phyloP scores from a whole-genome alignment of 2,329 filamentous ascomycete species.

The Stromatinia cepivora region DNA sequence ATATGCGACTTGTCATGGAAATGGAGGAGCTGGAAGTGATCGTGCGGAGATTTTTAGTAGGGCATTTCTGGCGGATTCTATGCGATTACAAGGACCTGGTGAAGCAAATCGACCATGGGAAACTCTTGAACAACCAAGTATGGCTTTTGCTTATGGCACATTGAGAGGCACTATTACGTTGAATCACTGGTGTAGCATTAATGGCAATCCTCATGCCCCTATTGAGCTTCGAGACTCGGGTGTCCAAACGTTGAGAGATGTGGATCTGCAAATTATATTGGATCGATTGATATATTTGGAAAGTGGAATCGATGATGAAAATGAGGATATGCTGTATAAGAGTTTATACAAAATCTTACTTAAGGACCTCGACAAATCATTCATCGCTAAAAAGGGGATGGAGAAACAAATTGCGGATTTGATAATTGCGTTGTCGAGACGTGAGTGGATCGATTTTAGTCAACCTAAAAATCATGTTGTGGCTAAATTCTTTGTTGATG shows the following conservation, averaged over 20 bases:
- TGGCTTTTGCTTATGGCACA: slow-evolving; percentile 65
- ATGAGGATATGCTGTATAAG: slow-evolving; percentile 59
- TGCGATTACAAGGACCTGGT: slow-evolving; percentile 33
- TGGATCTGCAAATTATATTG: slow-evolving; percentile 58
- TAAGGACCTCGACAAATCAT: slow-evolving; percentile 63
- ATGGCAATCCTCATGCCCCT: slow-evolving; percentile 55
- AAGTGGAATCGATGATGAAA: slow-evolving; percentile 54
- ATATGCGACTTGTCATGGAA: slow-evolving; percentile 54
- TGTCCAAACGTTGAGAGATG: slow-evolving; percentile 55
- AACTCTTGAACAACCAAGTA: slow-evolving; percentile 72
- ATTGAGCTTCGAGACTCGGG: slow-evolving; percentile 60
- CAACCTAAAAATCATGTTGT: slow-evolving; percentile 69
- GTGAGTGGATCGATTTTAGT: slow-evolving; percentile 74
- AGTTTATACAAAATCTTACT: slow-evolving; percentile 68
- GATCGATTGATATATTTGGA: slow-evolving; percentile 61
- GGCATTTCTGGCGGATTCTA: slow-evolving; percentile 30
- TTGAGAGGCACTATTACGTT: slow-evolving; percentile 70
- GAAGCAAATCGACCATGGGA: slow-evolving; percentile 56
- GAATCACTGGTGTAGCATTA: slow-evolving; percentile 65
- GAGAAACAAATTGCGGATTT: slow-evolving; percentile 73
- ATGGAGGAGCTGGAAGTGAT: slow-evolving; percentile 38
- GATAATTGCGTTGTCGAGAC: slow-evolving; percentile 66
- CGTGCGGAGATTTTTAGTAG: slow-evolving; percentile 26
- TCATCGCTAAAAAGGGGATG: slow-evolving; percentile 61
- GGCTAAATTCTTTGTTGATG: slow-evolving; percentile 68